A percentile compares a stretch with the other conserved stretches of the same genome.
phyloP scores from a whole-genome alignment of 1,284 basidiomycete genomes.

The Exobasidium cylindrosporum region DNA sequence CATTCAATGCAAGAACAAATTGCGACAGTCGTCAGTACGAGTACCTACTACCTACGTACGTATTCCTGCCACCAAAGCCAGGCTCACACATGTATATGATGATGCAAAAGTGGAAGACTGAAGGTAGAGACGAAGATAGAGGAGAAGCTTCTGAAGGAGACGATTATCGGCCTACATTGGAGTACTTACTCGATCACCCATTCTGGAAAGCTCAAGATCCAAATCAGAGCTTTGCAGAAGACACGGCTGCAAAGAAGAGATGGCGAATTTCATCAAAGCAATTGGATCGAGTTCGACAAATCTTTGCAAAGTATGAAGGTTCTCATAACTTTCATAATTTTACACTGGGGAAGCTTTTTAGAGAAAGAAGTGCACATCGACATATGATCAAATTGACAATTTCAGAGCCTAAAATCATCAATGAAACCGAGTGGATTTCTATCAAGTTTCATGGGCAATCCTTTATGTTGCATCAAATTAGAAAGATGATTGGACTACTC shows the following conservation, averaged over 20 bases:
- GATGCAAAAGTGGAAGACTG: conserved; percentile 20
- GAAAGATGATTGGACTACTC: conserved; percentile 92
- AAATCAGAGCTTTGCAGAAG: conserved; percentile 29
- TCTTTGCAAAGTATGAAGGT: conserved; percentile 28
- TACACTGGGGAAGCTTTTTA: conserved; percentile 80
- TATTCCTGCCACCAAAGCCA: conserved; percentile 85
- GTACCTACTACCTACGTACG: conserved; percentile 91
- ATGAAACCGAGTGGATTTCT: conserved; percentile 90
- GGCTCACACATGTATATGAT: conserved; percentile 55
- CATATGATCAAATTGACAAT: conserved; percentile 64
- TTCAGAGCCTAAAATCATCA: conserved; percentile 64
- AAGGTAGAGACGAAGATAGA: conserved; percentile 16
- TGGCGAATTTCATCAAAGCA: conserved; percentile 31
- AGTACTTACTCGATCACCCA: conserved; percentile 37
- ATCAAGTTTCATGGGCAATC: conserved; percentile 93
- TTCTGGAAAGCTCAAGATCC: conserved; percentile 46
- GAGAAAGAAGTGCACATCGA: conserved; percentile 75
- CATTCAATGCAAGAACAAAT: conserved; percentile 77
- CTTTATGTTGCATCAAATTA: conserved; percentile 95
- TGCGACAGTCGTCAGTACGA: conserved; percentile 89
- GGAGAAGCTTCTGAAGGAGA: conserved; percentile 8
- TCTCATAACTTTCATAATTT: conserved; percentile 89
- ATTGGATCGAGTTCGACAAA: conserved; percentile 30
- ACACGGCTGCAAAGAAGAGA: conserved; percentile 41
- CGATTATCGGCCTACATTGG: conserved; percentile 16